These are phyloP conservation scores for Auricularia sp. DNA, from an alignment of 768 basidiomycete genomes.

Conservation along the genomic window DNA sequence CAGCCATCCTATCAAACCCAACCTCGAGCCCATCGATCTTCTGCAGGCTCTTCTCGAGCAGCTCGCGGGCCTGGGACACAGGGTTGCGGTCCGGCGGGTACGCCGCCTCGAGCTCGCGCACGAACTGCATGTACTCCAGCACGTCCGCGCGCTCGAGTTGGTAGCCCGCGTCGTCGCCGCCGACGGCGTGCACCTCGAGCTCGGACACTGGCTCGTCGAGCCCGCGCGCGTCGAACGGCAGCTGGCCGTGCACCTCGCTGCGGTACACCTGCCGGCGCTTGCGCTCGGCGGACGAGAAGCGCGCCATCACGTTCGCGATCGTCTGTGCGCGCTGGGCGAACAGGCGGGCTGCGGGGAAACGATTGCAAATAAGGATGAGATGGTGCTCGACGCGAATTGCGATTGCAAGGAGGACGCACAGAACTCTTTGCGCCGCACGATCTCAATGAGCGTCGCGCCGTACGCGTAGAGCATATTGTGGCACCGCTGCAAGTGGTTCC, in stretches of 20 bases:
- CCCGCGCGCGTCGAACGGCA: conserved; percentile 77
- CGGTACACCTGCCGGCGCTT: conserved; percentile 81
- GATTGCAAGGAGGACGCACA: conserved; percentile 34
- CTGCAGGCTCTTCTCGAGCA: conserved; percentile 57
- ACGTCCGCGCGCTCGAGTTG: conserved; percentile 61
- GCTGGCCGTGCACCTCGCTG: conserved; percentile 70
- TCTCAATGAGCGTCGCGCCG: conserved; percentile 81
- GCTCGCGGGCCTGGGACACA: conserved; percentile 48
- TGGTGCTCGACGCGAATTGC: neutral
- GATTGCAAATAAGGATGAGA: too few species aligned
- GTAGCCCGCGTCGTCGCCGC: conserved; percentile 52
- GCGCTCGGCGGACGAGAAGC: conserved; percentile 73
- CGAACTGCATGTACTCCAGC: conserved; percentile 41
- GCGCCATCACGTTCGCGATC: conserved; percentile 80
- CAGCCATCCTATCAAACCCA: conserved; percentile 79
- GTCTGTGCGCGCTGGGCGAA: conserved; percentile 73
- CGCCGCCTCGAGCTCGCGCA: conserved; percentile 31
- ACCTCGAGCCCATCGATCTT: conserved; percentile 74
- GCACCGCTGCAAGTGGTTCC: conserved; percentile 82
- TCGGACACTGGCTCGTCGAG: conserved; percentile 69
- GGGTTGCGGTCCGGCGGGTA: conserved; percentile 35
- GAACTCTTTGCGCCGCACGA: conserved; percentile 86
- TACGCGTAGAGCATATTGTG: conserved; percentile 90
- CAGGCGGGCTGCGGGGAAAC: conserved; percentile 45
- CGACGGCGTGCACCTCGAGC: conserved; percentile 56